Evolutionary conservation across 148 eudicot species (phyloP).

Genomic region (Silene latifolia): DNA sequence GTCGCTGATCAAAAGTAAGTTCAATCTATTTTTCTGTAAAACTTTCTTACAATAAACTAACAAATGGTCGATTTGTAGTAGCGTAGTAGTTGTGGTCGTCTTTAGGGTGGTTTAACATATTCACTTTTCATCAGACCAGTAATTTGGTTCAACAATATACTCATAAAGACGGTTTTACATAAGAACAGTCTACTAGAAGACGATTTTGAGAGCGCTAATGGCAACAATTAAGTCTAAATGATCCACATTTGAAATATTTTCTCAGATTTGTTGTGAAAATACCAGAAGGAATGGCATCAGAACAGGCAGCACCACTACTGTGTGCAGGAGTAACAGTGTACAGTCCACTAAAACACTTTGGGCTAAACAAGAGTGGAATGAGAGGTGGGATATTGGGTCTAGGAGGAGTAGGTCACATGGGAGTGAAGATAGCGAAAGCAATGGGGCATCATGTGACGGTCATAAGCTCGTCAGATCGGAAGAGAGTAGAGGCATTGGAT

Average conservation of each 20-base stretch:
- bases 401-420: constrained; percentile 99
- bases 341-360: constrained; percentile 87
- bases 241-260: not conserved
- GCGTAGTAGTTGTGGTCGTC: no score
- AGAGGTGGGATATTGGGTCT: constrained; percentile 84
- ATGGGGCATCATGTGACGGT: constrained; percentile 95
- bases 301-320: constrained; percentile 89
- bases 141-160: no score
- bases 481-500: constrained; percentile 72
- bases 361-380: constrained; percentile 60
- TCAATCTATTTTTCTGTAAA: no score
- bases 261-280: constrained; percentile 78
- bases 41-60: no score
- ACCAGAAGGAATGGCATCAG: constrained; percentile 84
- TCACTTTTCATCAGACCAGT: no score
- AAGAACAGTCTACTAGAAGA: no score
- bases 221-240: no score
- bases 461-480: constrained; percentile 82
- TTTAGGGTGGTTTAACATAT: no score
- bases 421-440: constrained; percentile 86
- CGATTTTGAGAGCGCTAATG: no score
- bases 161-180: no score
- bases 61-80: no score
- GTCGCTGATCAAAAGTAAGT: constrained; percentile 77
- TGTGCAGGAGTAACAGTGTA: constrained; percentile 94